Conservation (phyloP, 2,329 filamentous ascomycete genomes). For the Alternaria triticina region DNA sequence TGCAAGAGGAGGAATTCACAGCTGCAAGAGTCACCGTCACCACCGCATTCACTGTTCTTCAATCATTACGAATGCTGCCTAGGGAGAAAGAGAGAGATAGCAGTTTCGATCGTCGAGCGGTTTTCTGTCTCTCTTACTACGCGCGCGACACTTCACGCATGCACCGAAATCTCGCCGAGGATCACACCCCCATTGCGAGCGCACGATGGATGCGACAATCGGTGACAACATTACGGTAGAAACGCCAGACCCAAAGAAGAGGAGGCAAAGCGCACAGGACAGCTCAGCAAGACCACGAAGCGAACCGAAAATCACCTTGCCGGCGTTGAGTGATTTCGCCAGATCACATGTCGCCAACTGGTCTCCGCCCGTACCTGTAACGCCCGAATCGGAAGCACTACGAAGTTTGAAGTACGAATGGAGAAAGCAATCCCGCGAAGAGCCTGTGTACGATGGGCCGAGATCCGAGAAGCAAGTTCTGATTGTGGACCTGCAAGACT, state of each 20-base stretch:
- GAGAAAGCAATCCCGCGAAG: neutral
- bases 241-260: neutral
- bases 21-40: neutral
- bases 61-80: neutral
- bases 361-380: conserved; percentile 2
- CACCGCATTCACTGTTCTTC: neutral
- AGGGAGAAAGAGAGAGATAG: neutral
- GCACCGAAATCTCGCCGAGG: neutral
- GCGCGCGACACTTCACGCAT: neutral
- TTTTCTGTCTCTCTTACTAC: neutral
- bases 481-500: conserved; percentile 27
- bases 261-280: neutral
- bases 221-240: neutral
- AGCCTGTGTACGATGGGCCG: conserved; percentile 3
- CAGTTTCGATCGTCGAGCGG: neutral
- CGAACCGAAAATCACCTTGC: neutral
- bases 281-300: neutral
- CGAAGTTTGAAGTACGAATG: conserved; percentile 13
- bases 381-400: conserved; percentile 15
- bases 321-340: conserved; percentile 10
- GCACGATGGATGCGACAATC: neutral
- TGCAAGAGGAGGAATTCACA: neutral
- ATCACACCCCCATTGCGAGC: neutral
- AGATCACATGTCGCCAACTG: conserved; percentile 19
- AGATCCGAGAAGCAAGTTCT: conserved; percentile 7